phyloP scores from a whole-genome alignment of 495 filamentous ascomycete species.

The Daldinia decipiens region DNA sequence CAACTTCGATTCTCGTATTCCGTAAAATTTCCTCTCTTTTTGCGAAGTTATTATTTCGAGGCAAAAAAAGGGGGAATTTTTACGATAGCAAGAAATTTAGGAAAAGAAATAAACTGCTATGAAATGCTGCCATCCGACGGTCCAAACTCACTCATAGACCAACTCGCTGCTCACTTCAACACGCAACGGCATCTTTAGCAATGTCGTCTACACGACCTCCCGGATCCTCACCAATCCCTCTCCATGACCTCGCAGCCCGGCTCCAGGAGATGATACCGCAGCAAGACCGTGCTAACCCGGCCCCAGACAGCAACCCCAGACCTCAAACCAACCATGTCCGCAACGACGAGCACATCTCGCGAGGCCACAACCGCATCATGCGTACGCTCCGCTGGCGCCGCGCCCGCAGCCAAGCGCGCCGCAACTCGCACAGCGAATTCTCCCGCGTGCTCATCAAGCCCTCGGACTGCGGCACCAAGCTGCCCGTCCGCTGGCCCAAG shows the following conservation, averaged over 20 bases:
- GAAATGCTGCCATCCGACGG: not conserved
- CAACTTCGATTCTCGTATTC: slow-evolving; percentile 16
- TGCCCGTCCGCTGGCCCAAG: slow-evolving; percentile 64
- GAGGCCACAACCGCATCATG: not conserved
- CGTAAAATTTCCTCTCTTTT: not conserved
- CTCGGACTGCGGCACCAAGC: slow-evolving; percentile 50
- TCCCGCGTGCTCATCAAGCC: slow-evolving; percentile 13
- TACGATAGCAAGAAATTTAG: not conserved
- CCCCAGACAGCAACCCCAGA: not conserved
- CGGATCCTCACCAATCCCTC: not conserved
- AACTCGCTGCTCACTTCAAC: not conserved
- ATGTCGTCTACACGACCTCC: not conserved
- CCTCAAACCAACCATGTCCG: not conserved
- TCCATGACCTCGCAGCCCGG: not conserved
- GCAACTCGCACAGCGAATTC: not conserved
- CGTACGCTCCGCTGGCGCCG: not conserved
- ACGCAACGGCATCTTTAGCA: not conserved
- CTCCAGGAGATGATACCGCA: not conserved
- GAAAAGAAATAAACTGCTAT: not conserved
- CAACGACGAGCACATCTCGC: not conserved
- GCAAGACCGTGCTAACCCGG: not conserved
- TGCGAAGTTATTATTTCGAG: not conserved
- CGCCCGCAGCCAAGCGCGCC: not conserved
- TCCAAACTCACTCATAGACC: not conserved
- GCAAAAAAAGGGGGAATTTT: too few relatives aligned